phyloP scores from a whole-genome alignment of 345 rosid genomes.

The Boechera divaricarpa region DNA sequence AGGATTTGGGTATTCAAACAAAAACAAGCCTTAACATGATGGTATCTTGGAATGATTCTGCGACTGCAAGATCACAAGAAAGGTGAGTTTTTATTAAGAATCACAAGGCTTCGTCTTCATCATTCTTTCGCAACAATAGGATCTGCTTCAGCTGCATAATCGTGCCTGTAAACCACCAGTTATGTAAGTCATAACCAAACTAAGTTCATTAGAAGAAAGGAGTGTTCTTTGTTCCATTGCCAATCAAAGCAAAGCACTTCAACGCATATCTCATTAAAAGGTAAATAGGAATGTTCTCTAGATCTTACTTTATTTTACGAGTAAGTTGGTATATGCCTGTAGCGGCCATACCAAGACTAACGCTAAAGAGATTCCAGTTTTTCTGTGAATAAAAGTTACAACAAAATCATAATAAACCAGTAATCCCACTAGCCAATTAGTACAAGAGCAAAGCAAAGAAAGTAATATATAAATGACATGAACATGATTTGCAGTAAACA shows the following conservation, averaged over 20 bases:
- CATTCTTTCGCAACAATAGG: constrained; percentile 18
- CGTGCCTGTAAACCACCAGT: constrained; percentile 30
- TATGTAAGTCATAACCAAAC: not conserved
- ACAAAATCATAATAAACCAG: constrained; percentile 1
- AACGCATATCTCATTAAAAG: not conserved
- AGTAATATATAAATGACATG: not conserved
- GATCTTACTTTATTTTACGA: constrained; percentile 74
- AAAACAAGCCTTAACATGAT: constrained; percentile 6
- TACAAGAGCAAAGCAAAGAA: constrained; percentile 1
- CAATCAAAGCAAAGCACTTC: not conserved
- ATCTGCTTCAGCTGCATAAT: constrained; percentile 26
- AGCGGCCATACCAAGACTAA: constrained; percentile 80
- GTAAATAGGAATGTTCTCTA: not conserved
- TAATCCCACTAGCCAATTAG: not conserved
- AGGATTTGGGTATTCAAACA: not conserved
- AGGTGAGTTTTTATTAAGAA: not conserved
- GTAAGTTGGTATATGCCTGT: constrained; percentile 85
- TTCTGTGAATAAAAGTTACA: constrained; percentile 54
- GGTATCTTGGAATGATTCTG: not conserved
- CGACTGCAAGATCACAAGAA: not conserved
- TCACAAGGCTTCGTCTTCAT: constrained; percentile 3
- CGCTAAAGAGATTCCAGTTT: constrained; percentile 91
- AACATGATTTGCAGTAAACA: constrained; percentile 2
- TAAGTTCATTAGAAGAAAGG: not conserved
- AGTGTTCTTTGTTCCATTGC: not conserved